phyloP scores from a whole-genome alignment of 176 grass and related monocot species.

The Avena atlantica region DNA sequence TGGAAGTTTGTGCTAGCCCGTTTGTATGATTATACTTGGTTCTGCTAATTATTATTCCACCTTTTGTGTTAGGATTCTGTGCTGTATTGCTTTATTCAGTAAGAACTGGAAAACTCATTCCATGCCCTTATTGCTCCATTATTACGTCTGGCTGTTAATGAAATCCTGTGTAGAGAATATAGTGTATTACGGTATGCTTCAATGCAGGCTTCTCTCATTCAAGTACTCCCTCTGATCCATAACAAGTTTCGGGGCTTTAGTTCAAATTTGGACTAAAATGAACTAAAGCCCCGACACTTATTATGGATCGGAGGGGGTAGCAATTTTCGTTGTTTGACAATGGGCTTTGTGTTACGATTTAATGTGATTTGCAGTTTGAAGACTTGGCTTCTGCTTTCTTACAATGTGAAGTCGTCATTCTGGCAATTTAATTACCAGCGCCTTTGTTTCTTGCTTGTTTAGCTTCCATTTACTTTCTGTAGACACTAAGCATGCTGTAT shows the following conservation, averaged over 20 bases:
- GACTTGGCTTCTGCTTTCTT: not conserved
- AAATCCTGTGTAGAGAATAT: not conserved
- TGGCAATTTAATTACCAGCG: not conserved
- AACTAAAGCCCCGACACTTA: no score
- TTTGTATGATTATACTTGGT: not conserved
- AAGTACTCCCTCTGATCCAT: no score
- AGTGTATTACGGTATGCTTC: not conserved
- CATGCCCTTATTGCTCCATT: not conserved
- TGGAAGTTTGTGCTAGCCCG: not conserved
- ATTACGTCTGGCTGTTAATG: not conserved
- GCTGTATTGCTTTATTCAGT: not conserved
- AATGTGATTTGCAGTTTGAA: slow-evolving; percentile 20
- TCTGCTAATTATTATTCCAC: not conserved
- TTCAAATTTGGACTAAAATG: no score
- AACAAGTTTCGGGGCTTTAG: no score
- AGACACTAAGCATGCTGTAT: not conserved
- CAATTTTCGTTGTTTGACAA: not conserved
- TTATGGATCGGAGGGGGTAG: no score
- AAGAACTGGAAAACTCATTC: not conserved
- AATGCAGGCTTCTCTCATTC: not conserved
- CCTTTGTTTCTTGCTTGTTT: slow-evolving; percentile 4
- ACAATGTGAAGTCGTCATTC: not conserved
- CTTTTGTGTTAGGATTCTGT: not conserved
- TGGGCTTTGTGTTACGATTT: not conserved
- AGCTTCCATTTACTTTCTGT: slow-evolving; percentile 16